Evolutionary conservation across 306 rosid genomes (phyloP).

Genomic region (Acacia acuminata): DNA sequence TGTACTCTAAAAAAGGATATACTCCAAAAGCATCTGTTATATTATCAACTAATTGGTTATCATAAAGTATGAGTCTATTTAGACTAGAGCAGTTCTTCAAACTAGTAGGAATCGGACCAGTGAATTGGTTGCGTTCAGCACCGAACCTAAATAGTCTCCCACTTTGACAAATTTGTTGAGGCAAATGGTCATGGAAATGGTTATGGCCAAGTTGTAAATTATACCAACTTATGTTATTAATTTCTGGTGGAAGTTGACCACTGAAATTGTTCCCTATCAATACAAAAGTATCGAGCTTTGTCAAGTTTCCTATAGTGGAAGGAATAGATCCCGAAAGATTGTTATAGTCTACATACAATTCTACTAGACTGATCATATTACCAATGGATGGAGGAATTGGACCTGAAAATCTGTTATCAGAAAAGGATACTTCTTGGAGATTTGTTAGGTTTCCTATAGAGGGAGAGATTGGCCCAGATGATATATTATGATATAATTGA

Average conservation of each 20-base stretch:
- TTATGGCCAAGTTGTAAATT: not conserved
- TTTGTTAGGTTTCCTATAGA: not conserved
- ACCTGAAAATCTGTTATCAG: not conserved
- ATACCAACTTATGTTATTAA: not conserved
- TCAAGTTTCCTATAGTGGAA: not conserved
- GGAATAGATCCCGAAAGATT: not conserved
- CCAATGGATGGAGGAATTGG: not conserved
- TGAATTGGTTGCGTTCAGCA: not conserved
- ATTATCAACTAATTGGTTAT: conserved; percentile 33
- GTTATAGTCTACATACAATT: not conserved
- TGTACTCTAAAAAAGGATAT: conserved; percentile 23
- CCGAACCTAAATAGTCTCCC: not conserved
- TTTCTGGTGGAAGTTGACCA: conserved; percentile 13
- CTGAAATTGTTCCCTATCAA: not conserved
- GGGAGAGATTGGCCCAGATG: not conserved
- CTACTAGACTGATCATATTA: not conserved
- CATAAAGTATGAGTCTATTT: conserved; percentile 24
- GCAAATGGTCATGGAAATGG: conserved; percentile 17
- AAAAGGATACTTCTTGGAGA: fast-evolving
- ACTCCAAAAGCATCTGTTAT: conserved; percentile 31
- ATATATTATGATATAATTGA: not conserved
- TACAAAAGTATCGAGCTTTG: not conserved
- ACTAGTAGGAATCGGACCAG: conserved; percentile 17
- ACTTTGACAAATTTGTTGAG: conserved; percentile 19
- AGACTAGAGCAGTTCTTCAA: conserved; percentile 28